Evolutionary conservation across 2,329 filamentous ascomycete genomes (phyloP).

Genomic region (Leptodontidium sp.): DNA sequence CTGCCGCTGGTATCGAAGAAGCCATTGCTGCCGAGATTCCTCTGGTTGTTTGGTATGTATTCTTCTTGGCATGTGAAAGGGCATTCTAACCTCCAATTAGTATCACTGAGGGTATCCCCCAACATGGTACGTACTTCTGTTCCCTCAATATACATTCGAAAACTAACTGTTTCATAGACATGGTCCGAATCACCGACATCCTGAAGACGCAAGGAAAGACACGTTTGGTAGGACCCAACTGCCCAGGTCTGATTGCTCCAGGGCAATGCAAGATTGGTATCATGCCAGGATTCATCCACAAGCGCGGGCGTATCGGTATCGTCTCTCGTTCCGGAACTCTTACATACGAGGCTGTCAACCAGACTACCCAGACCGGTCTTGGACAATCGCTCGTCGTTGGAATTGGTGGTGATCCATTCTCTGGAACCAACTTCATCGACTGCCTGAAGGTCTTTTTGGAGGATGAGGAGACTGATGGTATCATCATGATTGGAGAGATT

Average conservation of each 20-base stretch:
- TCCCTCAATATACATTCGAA: conserved; percentile 28
- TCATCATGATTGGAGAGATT: conserved; percentile 99
- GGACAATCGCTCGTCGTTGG: conserved; percentile 98
- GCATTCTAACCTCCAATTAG: conserved; percentile 43
- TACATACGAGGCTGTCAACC: conserved; percentile 99
- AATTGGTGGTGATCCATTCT: conserved; percentile 98
- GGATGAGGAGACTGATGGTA: conserved; percentile 96
- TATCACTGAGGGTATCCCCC: conserved; percentile 97
- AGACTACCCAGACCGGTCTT: conserved; percentile 95
- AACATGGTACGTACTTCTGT: conserved; percentile 75
- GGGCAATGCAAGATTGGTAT: conserved; percentile 99
- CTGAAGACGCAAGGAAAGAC: conserved; percentile 98
- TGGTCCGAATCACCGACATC: conserved; percentile 98
- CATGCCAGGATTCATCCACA: conserved; percentile 99
- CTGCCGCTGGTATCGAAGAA: conserved; percentile 95
- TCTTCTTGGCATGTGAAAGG: conserved; percentile 33
- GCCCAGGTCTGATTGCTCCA: conserved; percentile 92
- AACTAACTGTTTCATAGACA: conserved; percentile 66
- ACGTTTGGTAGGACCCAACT: conserved; percentile 95
- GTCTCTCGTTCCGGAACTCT: conserved; percentile 98
- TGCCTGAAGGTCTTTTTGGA: conserved; percentile 96
- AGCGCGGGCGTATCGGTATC: conserved; percentile 97
- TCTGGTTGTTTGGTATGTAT: conserved; percentile 81
- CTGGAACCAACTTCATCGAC: conserved; percentile 99
- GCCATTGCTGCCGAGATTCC: conserved; percentile 92